phyloP scores from a whole-genome alignment of 2,329 filamentous ascomycete genomes.

The Tolypocladium sp. region DNA sequence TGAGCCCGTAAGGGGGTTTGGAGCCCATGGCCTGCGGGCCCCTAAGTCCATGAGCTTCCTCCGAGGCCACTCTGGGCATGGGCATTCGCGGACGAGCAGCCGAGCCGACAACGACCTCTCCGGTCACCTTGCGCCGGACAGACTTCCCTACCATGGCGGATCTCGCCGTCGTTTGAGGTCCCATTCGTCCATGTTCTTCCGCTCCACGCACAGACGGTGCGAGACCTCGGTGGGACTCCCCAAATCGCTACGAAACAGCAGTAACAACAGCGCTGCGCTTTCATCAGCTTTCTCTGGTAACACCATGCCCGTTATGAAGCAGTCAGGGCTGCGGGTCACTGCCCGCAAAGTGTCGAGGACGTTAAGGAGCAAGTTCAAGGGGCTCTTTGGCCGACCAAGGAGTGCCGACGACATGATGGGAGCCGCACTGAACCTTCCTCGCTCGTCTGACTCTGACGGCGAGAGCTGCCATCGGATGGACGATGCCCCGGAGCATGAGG shows the following conservation, averaged over 20 bases:
- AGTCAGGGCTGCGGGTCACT: constrained; percentile 33
- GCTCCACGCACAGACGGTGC: constrained; percentile 23
- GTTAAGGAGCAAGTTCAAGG: constrained; percentile 51
- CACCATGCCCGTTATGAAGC: constrained; percentile 14
- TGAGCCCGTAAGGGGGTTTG: constrained; percentile 8
- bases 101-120: constrained; percentile 21
- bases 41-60: constrained; percentile 50
- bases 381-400: constrained; percentile 20
- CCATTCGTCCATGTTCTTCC: constrained; percentile 35
- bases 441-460: constrained; percentile 11
- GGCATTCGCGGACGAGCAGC: constrained; percentile 8
- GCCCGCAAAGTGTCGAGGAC: constrained; percentile 54
- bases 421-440: constrained; percentile 3
- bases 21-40: constrained; percentile 23
- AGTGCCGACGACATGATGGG: constrained; percentile 6
- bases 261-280: constrained; percentile 26
- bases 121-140: constrained; percentile 25
- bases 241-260: constrained; percentile 40
- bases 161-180: constrained; percentile 24
- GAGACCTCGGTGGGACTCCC: constrained; percentile 29
- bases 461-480: constrained; percentile 23
- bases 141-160: constrained; percentile 23
- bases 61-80: constrained; percentile 15
- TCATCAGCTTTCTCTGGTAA: constrained; percentile 19
- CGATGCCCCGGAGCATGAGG: constrained; percentile 24